Conservation (phyloP, 164 flowering plant species). For the Vitis rotundifolia region DNA sequence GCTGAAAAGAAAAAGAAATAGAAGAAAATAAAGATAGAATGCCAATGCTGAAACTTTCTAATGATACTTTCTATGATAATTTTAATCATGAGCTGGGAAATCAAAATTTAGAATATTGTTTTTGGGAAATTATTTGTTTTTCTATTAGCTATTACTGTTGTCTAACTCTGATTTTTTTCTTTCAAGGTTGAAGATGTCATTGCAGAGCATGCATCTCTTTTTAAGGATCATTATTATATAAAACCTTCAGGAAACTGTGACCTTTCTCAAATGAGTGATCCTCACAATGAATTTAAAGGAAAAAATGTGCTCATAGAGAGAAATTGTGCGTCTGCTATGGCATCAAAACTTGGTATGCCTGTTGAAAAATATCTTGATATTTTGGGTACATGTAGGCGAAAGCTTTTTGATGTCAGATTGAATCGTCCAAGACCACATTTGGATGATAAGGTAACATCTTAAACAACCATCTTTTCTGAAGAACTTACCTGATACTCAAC, state of each 20-base stretch:
- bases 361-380: constrained; percentile 57
- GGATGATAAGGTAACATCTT: constrained; percentile 83
- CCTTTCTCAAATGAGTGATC: constrained; percentile 88
- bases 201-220: constrained; percentile 68
- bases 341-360: constrained; percentile 57
- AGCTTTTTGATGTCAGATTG: constrained; percentile 65
- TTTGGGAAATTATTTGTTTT: neutral
- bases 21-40: no score
- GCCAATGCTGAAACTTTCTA: no score
- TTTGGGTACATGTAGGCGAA: constrained; percentile 56
- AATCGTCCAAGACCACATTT: constrained; percentile 84
- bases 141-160: neutral
- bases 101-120: neutral
- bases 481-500: neutral
- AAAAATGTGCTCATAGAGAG: constrained; percentile 84
- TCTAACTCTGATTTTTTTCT: constrained; percentile 6
- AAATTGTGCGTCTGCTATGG: constrained; percentile 51
- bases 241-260: constrained; percentile 89
- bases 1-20: no score
- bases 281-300: constrained; percentile 79
- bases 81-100: no score
- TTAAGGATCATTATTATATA: constrained; percentile 81
- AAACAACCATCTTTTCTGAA: neutral
- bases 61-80: no score
- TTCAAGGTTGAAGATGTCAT: constrained; percentile 68